Evolutionary conservation across 805 yeast species (phyloP), one percentile per base, ranked within the genome.

Genomic region (Metschnikowia arizonensis): DNA sequence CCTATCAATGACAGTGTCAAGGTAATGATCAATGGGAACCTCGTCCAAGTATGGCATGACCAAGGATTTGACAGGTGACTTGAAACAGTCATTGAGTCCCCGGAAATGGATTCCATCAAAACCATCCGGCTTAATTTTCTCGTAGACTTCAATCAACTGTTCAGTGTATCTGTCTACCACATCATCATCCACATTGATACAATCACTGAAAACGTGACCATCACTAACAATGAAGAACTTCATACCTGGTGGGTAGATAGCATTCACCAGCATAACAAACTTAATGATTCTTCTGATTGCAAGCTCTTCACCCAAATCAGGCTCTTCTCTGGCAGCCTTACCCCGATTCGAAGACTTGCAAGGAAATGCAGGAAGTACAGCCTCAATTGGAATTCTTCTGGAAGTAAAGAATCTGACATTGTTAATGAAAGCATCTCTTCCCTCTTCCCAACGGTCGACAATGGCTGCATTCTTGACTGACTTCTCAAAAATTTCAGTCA

Each of bases 181-280:
- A 32, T 66, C 68, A 56, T 79, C 85, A 56, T 77, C 80, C 28
- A 79, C 83, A 29, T 81, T 82, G 57, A 80, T 63, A 55, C 84
- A 79, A 57, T 80, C 84, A 45, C 82, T 76, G 58, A 80, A 80
- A 12, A 80, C 85, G 55, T 80, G 85, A 0, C 85, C 84, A 53
- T 80, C 85, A 56, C 81, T 76, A 25, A 80, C 82, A 52, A 80
- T 77, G 69, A 72, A 74, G 26, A 78, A 58, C 45, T 73, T 70
- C 62, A 78, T 62, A 1, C 84, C 84, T 1, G 83, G 83, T 1
- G 76, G 67, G 59, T 80, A 79, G 18, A 78, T 46, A 25, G 52
- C 44, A 40, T 59, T 55, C 6, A 69, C 61, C 3, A 45, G 49
- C 30, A 46, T 43, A 2, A 69, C 61, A 54, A 69, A 69, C 4